Base-by-base conservation (phyloP, 2,329 filamentous ascomycete genomes). In the Colletotrichum coccodes region DNA sequence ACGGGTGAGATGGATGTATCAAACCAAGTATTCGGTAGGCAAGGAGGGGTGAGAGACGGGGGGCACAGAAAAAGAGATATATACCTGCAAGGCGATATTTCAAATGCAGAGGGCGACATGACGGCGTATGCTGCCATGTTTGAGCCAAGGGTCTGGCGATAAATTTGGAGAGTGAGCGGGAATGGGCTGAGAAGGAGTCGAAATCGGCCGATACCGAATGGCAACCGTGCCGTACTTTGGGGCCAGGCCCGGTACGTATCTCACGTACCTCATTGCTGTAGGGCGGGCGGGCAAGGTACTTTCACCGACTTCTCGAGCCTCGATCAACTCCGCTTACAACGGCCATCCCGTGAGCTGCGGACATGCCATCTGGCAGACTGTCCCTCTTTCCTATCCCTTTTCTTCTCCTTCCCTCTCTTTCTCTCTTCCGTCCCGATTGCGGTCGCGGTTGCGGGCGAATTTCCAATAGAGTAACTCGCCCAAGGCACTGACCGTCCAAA, bases 121-220 rank as follows among this genome's bases (percentile, higher is more conserved):
- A 68, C 68, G 68, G 68, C 57, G 68, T 26, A 70, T 49, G 64
- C 61, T 66, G 66, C 66, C 66, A 69, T 60, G 66, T 61, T 72
- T 57, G 68, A 68, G 64, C 68, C 64, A 71, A 72, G 68, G 50
- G 75, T 79, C 76, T 75, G 76, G 70, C 72, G 75, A 79, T 74
- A 77, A 77, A 74, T 75, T 76, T 75, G 75, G 75, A 75, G 75
- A 73, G 76, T 73, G 76, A 75, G 73, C 70, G 74, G 72, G 75
- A 78, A 77, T 79, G 77, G 77, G 72, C 76, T 78, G 77, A 79
- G 75, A 70, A 75, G 76, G 73, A 72, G 72, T 67, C 60, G 76
- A 72, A 76, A 79, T 79, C 77, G 77, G 77, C 73, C 77, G 77
- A 79, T 76, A 72, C 77, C 71, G 71, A 72, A 67, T 68, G 65